phyloP scores from a whole-genome alignment of 352 stramenopile species.

The Saprolegnia parasitica region DNA sequence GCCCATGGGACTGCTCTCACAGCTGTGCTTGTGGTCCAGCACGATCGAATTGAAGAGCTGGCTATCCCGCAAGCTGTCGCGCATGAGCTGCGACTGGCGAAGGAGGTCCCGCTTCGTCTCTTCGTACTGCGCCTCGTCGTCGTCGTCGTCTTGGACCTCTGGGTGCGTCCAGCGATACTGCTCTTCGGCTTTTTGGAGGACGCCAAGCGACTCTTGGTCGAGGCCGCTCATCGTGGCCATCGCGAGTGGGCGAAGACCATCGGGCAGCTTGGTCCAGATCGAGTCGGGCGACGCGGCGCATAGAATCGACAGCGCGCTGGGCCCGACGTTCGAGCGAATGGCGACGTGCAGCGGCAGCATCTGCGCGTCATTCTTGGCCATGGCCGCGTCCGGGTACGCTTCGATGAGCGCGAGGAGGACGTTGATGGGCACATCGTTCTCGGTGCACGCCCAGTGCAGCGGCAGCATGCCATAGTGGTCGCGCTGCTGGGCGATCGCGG shows the following conservation, averaged over 20 bases:
- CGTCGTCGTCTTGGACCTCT: slow-evolving; percentile 7
- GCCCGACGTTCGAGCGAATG: slow-evolving; percentile 48
- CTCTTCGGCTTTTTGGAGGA: slow-evolving; percentile 66
- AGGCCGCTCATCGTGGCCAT: slow-evolving; percentile 57
- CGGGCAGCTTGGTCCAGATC: slow-evolving; percentile 61
- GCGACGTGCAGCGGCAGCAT: slow-evolving; percentile 81
- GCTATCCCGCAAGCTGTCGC: slow-evolving; percentile 53
- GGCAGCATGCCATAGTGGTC: slow-evolving; percentile 83
- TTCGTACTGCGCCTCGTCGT: slow-evolving; percentile 37
- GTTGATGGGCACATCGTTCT: slow-evolving; percentile 62
- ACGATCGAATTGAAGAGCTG: slow-evolving; percentile 8
- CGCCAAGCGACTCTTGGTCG: slow-evolving; percentile 40
- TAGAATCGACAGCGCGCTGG: slow-evolving; percentile 52
- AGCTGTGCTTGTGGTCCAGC: background rate
- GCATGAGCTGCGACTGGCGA: slow-evolving; percentile 67
- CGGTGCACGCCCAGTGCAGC: slow-evolving; percentile 78
- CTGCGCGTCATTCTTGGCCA: slow-evolving; percentile 79
- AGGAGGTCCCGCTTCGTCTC: slow-evolving; percentile 69
- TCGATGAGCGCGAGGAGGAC: slow-evolving; percentile 58
- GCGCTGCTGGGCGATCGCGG: slow-evolving; percentile 64
- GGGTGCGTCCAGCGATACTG: slow-evolving; percentile 39
- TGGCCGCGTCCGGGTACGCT: slow-evolving; percentile 65
- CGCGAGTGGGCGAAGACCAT: slow-evolving; percentile 63
- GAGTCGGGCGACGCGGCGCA: slow-evolving; percentile 63
- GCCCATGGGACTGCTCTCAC: background rate